A percentile compares a stretch with the other conserved stretches of the same genome.
These are phyloP conservation scores for Neovahlkampfia damariscottae DNA, from an alignment of 78 protist species.

Conservation along the genomic window DNA sequence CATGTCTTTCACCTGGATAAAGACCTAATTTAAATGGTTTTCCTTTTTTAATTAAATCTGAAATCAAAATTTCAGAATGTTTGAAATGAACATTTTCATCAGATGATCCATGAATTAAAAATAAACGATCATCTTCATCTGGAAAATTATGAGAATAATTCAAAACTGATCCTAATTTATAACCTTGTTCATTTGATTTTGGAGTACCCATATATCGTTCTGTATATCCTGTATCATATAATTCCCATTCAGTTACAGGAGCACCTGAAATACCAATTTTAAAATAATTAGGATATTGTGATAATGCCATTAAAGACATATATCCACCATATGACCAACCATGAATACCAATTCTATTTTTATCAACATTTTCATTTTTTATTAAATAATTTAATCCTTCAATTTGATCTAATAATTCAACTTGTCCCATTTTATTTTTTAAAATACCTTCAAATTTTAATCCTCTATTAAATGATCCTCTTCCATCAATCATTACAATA, in stretches of 20 bases:
- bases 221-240: constrained; percentile 81
- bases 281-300: constrained; percentile 60
- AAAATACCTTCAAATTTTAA: constrained; percentile 19
- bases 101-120: constrained; percentile 62
- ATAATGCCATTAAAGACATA: constrained; percentile 50
- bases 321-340: constrained; percentile 92
- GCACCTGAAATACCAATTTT: constrained; percentile 75
- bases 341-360: constrained; percentile 40
- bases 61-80: constrained; percentile 52
- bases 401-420: constrained; percentile 61
- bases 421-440: constrained; percentile 45
- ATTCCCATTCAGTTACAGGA: constrained; percentile 83
- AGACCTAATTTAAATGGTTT: constrained; percentile 59
- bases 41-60: constrained; percentile 22
- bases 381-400: constrained; percentile 16
- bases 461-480: constrained; percentile 50
- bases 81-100: constrained; percentile 89
- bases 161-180: constrained; percentile 20
- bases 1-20: constrained; percentile 29
- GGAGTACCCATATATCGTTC: constrained; percentile 80
- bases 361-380: constrained; percentile 22
- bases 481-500: constrained; percentile 43
- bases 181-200: constrained; percentile 32
- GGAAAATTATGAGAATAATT: constrained; percentile 20
- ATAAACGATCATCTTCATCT: constrained; percentile 30